Conservation (phyloP, 805 yeast genomes). For the Clavispora phyllophila region DNA sequence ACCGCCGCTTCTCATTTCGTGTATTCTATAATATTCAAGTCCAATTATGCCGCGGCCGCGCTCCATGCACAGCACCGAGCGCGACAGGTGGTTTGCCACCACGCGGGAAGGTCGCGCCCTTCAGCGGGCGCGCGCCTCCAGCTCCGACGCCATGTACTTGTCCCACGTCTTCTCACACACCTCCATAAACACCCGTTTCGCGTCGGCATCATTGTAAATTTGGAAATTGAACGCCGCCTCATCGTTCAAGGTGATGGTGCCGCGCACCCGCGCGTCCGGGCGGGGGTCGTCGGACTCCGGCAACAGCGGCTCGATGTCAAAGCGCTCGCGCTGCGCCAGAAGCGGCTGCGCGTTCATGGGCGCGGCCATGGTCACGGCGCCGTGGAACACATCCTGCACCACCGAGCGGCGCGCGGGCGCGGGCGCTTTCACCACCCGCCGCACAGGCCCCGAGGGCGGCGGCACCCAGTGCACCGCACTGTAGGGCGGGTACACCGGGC, state of each 20-base stretch:
- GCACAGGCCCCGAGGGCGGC: conserved; percentile 5
- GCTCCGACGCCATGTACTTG: conserved; percentile 15
- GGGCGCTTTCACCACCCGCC: conserved; percentile 7
- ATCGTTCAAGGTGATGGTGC: conserved; percentile 13
- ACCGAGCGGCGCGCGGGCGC: conserved; percentile 9
- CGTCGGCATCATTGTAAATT: conserved; percentile 11
- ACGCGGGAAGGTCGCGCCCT: too few relatives aligned
- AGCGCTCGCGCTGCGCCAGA: conserved; percentile 35
- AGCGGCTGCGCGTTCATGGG: conserved; percentile 50
- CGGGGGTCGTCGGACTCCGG: conserved; percentile 7
- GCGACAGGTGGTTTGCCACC: too few relatives aligned
- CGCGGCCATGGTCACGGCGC: conserved; percentile 42
- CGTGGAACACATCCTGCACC: conserved; percentile 41
- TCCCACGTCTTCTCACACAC: conserved; percentile 44
- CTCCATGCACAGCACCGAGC: too few relatives aligned
- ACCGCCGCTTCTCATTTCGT: too few relatives aligned
- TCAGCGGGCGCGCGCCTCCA: too few relatives aligned
- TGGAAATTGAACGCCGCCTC: conserved; percentile 15
- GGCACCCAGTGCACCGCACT: conserved; percentile 8
- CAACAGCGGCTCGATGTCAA: conserved; percentile 2
- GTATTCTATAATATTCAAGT: too few relatives aligned
- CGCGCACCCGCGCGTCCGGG: conserved; percentile 9
- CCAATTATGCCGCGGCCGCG: too few relatives aligned
- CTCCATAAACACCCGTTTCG: conserved; percentile 35
- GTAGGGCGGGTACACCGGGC: conserved; percentile 8